Base-by-base conservation (phyloP, 225 moss, liverwort and hornwort genomes). In the Climacium dendroides region DNA sequence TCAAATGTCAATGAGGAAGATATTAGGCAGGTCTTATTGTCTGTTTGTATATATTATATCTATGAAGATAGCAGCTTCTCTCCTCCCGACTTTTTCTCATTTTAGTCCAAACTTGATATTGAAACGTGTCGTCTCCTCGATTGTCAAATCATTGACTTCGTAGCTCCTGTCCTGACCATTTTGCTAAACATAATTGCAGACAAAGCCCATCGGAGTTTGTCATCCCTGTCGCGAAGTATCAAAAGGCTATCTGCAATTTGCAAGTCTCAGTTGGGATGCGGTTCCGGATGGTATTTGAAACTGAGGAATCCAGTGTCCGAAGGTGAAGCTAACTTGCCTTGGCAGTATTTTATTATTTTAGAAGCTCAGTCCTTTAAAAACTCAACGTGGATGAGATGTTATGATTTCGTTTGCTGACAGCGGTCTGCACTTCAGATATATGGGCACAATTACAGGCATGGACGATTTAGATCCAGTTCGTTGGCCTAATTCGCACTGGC, bases 141-240 rank as follows among this genome's bases (percentile, higher is more conserved):
- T 86, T 83, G 67, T 57, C 19, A n/a, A 86, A 47, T 15, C 37
- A 37, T 63, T 60, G 63, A 63, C 23, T 87, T 86, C 53, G 43
- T 72, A 71, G 86, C 85, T 83, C 62, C 59, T 76, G 62, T 78
- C 32, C 60, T 90, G 61, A 90, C 45, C 50, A 50, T 69, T 84
- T 76, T 77, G 35, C 43, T 59, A 45, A 83, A 65, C 59, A n/a
- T 57, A n/a, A 79, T 43, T 89, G 87, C 94, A 98, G 98, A 85
- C 96, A 96, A 86, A 98, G 98, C 89, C 98, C 96, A 80, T 98
- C 98, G 41, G 98, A 98, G 92, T 98, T 98, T 84, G 96, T 98
- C 28, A 95, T 98, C 59, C 98, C 98, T 79, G 92, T 96, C 78
- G 89, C 94, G 15, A 98, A 96, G 94, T 98, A 94, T 78, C 94